A percentile compares a stretch with the other conserved stretches of the same genome.
These are phyloP conservation scores for Sporisorium graminicola DNA, from an alignment of 1,284 basidiomycete species.

Conservation along the genomic window DNA sequence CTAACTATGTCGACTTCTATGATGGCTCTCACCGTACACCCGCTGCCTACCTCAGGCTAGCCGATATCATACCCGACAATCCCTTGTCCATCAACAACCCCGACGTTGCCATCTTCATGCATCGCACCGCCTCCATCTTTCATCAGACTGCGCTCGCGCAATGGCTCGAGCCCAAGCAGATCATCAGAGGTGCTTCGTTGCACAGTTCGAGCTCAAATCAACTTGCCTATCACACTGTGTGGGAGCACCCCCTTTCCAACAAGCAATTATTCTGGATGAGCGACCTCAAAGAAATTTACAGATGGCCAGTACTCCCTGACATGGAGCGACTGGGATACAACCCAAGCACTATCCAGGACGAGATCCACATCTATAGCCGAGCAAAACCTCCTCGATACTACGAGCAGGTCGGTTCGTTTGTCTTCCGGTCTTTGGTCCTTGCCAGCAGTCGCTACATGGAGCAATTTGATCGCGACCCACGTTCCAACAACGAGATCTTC, in stretches of 20 bases:
- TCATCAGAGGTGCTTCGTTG: constrained; percentile 4
- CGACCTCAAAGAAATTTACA: constrained; percentile 4
- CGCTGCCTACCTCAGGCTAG: background rate
- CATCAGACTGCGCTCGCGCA: background rate
- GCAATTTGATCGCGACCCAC: background rate
- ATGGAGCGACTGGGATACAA: constrained; percentile 22
- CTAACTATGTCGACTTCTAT: background rate
- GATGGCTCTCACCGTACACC: constrained; percentile 8
- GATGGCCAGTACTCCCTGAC: background rate
- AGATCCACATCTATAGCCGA: background rate
- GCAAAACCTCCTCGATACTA: background rate
- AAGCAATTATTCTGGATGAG: constrained; percentile 4
- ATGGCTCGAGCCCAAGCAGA: constrained; percentile 3
- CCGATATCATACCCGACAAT: background rate
- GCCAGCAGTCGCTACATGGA: background rate
- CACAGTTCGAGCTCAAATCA: too few relatives aligned
- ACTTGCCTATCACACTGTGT: background rate
- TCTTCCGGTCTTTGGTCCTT: too few relatives aligned
- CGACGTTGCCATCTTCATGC: constrained; percentile 29
- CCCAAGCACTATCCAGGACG: constrained; percentile 9
- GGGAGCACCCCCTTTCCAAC: background rate
- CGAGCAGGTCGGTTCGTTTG: background rate
- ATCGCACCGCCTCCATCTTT: background rate
- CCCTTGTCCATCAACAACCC: constrained; percentile 7
- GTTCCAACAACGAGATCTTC: background rate